Evolutionary conservation across 1,284 basidiomycete species (phyloP), one percentile per base, ranked within the genome.

Genomic region (Omphalotus olearius): DNA sequence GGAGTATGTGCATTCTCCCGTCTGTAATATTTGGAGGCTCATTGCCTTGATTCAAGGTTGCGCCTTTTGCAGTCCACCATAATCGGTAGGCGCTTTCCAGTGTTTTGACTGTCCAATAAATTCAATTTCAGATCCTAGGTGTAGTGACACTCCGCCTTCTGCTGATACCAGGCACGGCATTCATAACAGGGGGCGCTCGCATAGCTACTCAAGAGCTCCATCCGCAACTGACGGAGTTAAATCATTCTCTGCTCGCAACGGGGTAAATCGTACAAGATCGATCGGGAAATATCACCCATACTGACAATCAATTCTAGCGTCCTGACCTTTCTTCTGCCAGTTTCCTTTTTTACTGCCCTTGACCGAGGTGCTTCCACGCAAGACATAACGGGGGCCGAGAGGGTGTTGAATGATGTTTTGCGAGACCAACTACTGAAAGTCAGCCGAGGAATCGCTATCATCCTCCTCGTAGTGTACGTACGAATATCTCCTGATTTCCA

Each of bases 301-400:
- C 45, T n/a, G 17, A 13, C 50, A 11, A 17, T 45, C 36, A 28
- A n/a, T n/a, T 18, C 37, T 57, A 86, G 84, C 17, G 80, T 85
- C 2, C 61, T 88, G 56, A 74, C 78, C 13, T 68, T 86, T 2
- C 66, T 85, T 3, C 65, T 87, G 1, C 85, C 85, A 1, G 77
- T 79, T 7, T 80, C 82, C 1, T 82, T 83, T 65, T 88, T 85
- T 57, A 72, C 82, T 6, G 79, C 83, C 0, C 62, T 84, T 14
- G 73, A 81, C 53, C 68, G 69, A 2, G 71, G 71, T 11, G 30
- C 26, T 30, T 16, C 14, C 13, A 30, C 26, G 14, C 25, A 28
- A 5, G 43, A 28, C 13, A 23, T 36, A n/a, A 33, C 25, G 14
- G 40, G 26, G 5, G 50, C 64, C 2, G 52, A 66, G n/a, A 45